Percentiles rank a stretch among this genome's conserved stretches.
These are phyloP conservation scores for Aureoboletus auriporus DNA, from an alignment of 768 basidiomycete genomes.

Conservation along the genomic window DNA sequence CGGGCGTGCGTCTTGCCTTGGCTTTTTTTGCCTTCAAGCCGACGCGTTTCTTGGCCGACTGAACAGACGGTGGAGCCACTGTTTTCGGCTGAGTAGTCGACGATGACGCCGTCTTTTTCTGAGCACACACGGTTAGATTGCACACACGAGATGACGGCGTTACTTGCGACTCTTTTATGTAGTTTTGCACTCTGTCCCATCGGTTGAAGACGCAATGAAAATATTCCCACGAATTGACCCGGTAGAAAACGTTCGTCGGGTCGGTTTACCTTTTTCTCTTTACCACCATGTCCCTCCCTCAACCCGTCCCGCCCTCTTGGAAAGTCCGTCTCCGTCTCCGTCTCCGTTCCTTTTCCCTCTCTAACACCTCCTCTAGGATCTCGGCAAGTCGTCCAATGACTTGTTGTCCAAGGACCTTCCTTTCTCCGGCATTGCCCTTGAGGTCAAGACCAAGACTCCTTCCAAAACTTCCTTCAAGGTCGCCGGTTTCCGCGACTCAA, in stretches of 20 bases:
- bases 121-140: not conserved
- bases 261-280: slow-evolving; percentile 6
- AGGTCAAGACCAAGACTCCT: slow-evolving; percentile 87
- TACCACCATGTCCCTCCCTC: slow-evolving; percentile 77
- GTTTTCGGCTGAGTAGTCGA: slow-evolving; percentile 7
- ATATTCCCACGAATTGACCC: slow-evolving; percentile 31
- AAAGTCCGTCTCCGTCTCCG: slow-evolving; percentile 48
- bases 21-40: slow-evolving; percentile 21
- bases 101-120: slow-evolving; percentile 33
- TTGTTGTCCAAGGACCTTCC: slow-evolving; percentile 90
- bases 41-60: slow-evolving; percentile 26
- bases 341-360: not conserved
- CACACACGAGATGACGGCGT: not conserved
- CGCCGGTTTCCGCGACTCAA: slow-evolving; percentile 74
- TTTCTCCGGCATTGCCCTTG: slow-evolving; percentile 66
- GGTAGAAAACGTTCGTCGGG: slow-evolving; percentile 5
- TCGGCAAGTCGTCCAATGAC: slow-evolving; percentile 97
- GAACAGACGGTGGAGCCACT: slow-evolving; percentile 4
- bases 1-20: slow-evolving; percentile 15
- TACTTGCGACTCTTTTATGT: slow-evolving; percentile 32
- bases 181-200: slow-evolving; percentile 37
- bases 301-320: slow-evolving; percentile 96
- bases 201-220: not conserved
- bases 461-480: slow-evolving; percentile 94
- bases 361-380: slow-evolving; percentile 51